Conservation (phyloP, 1,284 basidiomycete species). For the Apiotrichum gracile region DNA sequence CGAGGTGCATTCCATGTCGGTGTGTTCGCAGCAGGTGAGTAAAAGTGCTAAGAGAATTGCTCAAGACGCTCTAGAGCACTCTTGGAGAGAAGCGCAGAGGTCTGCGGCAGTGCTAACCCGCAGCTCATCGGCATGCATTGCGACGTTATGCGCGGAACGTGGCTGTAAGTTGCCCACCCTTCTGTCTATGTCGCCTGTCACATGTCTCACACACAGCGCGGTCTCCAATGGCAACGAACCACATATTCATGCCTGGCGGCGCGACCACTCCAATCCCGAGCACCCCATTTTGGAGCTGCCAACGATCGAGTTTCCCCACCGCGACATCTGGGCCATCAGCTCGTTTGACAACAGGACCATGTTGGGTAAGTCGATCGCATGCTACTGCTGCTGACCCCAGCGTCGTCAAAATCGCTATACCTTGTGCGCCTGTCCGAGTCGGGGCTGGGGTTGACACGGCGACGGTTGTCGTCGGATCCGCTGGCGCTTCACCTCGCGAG, state of each 20-base stretch:
- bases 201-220: not conserved
- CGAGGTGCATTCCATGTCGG: constrained; percentile 14
- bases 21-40: constrained; percentile 30
- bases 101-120: no score
- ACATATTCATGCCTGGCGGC: constrained; percentile 32
- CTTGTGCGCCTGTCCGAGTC: not conserved
- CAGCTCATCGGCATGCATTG: constrained; percentile 32
- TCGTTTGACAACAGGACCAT: constrained; percentile 33
- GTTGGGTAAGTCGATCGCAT: constrained; percentile 15
- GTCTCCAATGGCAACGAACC: constrained; percentile 27
- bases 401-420: constrained; percentile 14
- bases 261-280: constrained; percentile 13
- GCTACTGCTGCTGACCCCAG: constrained; percentile 10
- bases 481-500: constrained; percentile 28
- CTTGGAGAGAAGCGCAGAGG: no score
- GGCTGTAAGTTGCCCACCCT: constrained; percentile 23
- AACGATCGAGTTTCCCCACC: constrained; percentile 21
- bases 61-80: no score
- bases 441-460: constrained; percentile 11
- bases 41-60: no score
- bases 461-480: constrained; percentile 27
- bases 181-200: not conserved
- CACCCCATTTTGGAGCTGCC: constrained; percentile 14
- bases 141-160: constrained; percentile 28
- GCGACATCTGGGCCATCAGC: constrained; percentile 28